Conservation (phyloP, 176 grass and related monocot species). For the Ananas comosus region DNA sequence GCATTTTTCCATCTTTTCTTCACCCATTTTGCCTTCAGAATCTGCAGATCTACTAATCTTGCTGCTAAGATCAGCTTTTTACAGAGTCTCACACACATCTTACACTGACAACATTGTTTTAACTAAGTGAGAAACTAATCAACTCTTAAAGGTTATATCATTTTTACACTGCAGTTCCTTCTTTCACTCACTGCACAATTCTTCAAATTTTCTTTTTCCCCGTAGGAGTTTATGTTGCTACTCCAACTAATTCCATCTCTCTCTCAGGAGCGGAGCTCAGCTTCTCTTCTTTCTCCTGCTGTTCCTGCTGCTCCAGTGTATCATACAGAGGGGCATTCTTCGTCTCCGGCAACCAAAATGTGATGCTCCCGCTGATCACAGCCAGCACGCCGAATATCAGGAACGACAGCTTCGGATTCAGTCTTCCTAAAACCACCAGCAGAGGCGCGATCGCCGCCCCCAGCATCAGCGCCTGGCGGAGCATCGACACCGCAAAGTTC, state of each 20-base stretch:
- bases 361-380: conserved; percentile 11
- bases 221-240: background rate
- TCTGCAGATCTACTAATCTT: too few relatives aligned
- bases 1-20: too few relatives aligned
- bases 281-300: conserved; percentile 33
- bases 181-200: background rate
- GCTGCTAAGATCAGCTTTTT: too few relatives aligned
- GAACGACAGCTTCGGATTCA: conserved; percentile 24
- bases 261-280: conserved; percentile 9
- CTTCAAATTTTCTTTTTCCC: background rate
- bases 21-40: too few relatives aligned
- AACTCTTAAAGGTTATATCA: too few relatives aligned
- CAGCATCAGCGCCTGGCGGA: conserved; percentile 30
- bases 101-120: too few relatives aligned
- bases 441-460: conserved; percentile 30
- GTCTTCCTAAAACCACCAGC: conserved; percentile 18
- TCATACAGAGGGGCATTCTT: conserved; percentile 27
- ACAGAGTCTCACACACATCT: too few relatives aligned
- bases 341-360: conserved; percentile 20
- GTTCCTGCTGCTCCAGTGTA: conserved; percentile 48
- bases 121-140: too few relatives aligned
- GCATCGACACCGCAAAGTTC: conserved; percentile 34
- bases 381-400: conserved; percentile 10
- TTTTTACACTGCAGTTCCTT: too few relatives aligned
- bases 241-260: conserved; percentile 21